Conservation (phyloP, 2,329 filamentous ascomycete species). For the Exophiala sideris region DNA sequence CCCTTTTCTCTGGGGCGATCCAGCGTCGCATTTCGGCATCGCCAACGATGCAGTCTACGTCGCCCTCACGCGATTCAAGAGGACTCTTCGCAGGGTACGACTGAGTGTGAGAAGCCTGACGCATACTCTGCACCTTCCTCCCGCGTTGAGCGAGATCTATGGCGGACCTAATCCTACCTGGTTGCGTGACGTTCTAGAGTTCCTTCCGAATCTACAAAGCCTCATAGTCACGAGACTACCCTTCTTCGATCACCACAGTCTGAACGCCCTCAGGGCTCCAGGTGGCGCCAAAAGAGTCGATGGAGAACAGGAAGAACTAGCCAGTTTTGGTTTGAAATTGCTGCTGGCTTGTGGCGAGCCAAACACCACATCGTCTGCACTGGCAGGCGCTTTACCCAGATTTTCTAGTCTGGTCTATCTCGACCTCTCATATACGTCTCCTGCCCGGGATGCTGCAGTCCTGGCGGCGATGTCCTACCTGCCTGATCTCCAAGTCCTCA, state of each 20-base stretch:
- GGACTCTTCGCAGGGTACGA: slow-evolving; percentile 54
- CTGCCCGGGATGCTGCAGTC: slow-evolving; percentile 49
- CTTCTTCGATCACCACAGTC: slow-evolving; percentile 60
- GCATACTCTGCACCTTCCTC: slow-evolving; percentile 60
- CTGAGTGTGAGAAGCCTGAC: slow-evolving; percentile 53
- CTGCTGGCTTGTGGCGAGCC: slow-evolving; percentile 56
- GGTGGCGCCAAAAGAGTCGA: slow-evolving; percentile 7
- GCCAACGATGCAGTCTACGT: slow-evolving; percentile 59
- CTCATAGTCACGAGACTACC: slow-evolving; percentile 57
- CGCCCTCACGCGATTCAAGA: slow-evolving; percentile 58
- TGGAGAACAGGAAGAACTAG: slow-evolving; percentile 18
- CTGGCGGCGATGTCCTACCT: slow-evolving; percentile 47
- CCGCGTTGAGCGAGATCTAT: slow-evolving; percentile 59
- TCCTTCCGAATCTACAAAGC: slow-evolving; percentile 57
- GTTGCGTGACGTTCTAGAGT: slow-evolving; percentile 58
- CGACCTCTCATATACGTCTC: slow-evolving; percentile 54
- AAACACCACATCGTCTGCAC: slow-evolving; percentile 56
- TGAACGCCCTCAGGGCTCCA: slow-evolving; percentile 47
- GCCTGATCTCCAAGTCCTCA: slow-evolving; percentile 54
- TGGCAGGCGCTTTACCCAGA: slow-evolving; percentile 50
- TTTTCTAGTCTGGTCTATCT: slow-evolving; percentile 57
- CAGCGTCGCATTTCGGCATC: slow-evolving; percentile 57
- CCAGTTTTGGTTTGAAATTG: slow-evolving; percentile 50
- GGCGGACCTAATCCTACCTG: slow-evolving; percentile 57
- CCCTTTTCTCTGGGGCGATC: slow-evolving; percentile 60